These are phyloP conservation scores for Ascochyta pisi DNA, from an alignment of 2,329 filamentous ascomycete genomes.

Conservation along the genomic window DNA sequence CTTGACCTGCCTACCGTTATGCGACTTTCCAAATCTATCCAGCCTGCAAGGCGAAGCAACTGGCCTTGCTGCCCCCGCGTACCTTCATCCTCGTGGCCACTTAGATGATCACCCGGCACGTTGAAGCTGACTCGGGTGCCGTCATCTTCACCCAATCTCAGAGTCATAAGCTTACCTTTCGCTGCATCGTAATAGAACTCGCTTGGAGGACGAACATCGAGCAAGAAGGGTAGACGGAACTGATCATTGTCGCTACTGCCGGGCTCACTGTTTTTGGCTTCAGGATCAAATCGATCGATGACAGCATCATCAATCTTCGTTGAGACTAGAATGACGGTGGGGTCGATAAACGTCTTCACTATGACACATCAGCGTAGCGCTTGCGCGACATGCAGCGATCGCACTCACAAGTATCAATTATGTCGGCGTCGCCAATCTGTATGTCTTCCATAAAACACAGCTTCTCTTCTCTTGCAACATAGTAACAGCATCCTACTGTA, in stretches of 20 bases:
- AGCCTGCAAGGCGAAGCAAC: constrained; percentile 71
- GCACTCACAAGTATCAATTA: constrained; percentile 56
- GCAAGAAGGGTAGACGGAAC: constrained; percentile 63
- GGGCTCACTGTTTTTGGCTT: constrained; percentile 46
- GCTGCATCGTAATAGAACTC: constrained; percentile 76
- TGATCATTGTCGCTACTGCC: constrained; percentile 50
- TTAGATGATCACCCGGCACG: constrained; percentile 63
- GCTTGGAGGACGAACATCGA: constrained; percentile 72
- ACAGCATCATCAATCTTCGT: constrained; percentile 61
- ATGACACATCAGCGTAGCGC: neutral
- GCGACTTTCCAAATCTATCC: constrained; percentile 75
- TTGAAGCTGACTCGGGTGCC: constrained; percentile 63
- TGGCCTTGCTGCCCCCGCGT: constrained; percentile 67
- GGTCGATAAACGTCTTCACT: constrained; percentile 69
- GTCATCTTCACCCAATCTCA: constrained; percentile 60
- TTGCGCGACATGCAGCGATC: neutral
- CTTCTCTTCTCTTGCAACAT: constrained; percentile 71
- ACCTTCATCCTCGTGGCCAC: constrained; percentile 51
- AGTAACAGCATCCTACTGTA: constrained; percentile 84
- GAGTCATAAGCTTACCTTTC: constrained; percentile 68
- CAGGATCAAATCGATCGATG: constrained; percentile 54
- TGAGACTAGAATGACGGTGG: constrained; percentile 66
- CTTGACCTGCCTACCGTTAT: constrained; percentile 61
- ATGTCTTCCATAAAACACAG: constrained; percentile 81
- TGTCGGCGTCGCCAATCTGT: constrained; percentile 69